Percentiles rank a stretch among this genome's conserved stretches.
phyloP scores from a whole-genome alignment of 2,329 filamentous ascomycete genomes.

The Aspergillus pseudotamarii region DNA sequence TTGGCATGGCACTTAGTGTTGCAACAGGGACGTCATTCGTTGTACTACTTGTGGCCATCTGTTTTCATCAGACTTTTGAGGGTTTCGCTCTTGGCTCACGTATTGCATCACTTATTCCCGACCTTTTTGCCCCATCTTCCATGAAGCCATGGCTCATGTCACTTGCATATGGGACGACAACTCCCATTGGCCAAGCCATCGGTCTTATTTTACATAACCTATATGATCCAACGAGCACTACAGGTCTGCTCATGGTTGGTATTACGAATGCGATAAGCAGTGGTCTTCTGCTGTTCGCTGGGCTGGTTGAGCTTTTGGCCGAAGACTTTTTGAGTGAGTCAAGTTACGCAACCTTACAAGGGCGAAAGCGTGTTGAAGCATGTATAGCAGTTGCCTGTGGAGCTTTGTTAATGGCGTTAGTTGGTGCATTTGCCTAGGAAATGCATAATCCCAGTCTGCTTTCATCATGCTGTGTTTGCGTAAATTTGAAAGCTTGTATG shows the following conservation, averaged over 20 bases:
- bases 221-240: constrained; percentile 77
- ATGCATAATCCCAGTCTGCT: constrained; percentile 3
- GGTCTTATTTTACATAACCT: constrained; percentile 75
- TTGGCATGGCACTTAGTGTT: constrained; percentile 83
- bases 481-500: neutral
- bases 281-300: constrained; percentile 78
- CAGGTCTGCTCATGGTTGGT: constrained; percentile 78
- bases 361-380: constrained; percentile 62
- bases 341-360: constrained; percentile 63
- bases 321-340: constrained; percentile 77
- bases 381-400: constrained; percentile 64
- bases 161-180: constrained; percentile 68
- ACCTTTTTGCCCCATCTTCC: constrained; percentile 68
- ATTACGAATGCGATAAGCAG: constrained; percentile 86
- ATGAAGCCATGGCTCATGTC: constrained; percentile 74
- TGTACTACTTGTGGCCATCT: constrained; percentile 78
- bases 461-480: neutral
- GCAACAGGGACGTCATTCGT: constrained; percentile 78
- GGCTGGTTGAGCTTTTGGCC: constrained; percentile 79
- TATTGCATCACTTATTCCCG: constrained; percentile 73
- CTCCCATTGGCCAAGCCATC: constrained; percentile 81
- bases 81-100: constrained; percentile 82
- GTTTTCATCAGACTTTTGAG: constrained; percentile 87
- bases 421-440: constrained; percentile 66
- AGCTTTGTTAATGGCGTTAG: constrained; percentile 65